Base-by-base conservation (phyloP, 1,284 basidiomycete genomes). In the Boletellus deceptivus region DNA sequence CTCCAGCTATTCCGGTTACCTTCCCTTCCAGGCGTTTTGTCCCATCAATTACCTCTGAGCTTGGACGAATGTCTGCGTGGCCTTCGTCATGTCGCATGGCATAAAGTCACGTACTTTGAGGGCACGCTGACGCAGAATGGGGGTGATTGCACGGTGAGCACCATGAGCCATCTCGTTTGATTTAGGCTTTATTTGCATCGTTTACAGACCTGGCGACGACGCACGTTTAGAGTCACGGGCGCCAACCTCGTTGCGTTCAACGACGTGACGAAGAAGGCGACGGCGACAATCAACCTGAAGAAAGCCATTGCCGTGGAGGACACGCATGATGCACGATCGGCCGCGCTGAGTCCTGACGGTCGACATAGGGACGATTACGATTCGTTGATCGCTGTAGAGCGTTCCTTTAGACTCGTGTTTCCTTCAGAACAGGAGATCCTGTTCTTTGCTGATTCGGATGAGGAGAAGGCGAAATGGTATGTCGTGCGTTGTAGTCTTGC, bases 51-150 rank as follows among this genome's bases (percentile, higher is more conserved):
- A 22, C 96, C 96, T 1, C 87, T 93, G 67, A 93, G 89, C 62
- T 75, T 98, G 63, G 93, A 96, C 52, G 96, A 98, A 64, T 94
- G 92, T 61, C 80, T 89, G 60, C 80, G 89, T n/a, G 94, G 95
- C 0, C 75, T 99, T 61, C 75, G 91, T 52, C 84, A 93, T 62
- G 85, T 93, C 52, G 83, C 84, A 38, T 97, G 93, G 93, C 93
- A 96, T 67, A 91, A 93, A 71, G 80, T 88, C 52, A 89, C 89
- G 43, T 93, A 95, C 67, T 90, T 89, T 70, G 88, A 95, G 68
- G 93, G 95, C n/a, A 86, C 85, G 0, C 70, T 99, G 61, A 99
- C 96, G 13, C 96, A 99, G 73, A 83, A 82, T 54, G 96, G 96
- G 5, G 96, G 94, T n/a, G 96, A 97, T 70, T 97, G 94, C 65